Conservation (phyloP, 2,329 filamentous ascomycete genomes). For the Alternaria tenuissima region DNA sequence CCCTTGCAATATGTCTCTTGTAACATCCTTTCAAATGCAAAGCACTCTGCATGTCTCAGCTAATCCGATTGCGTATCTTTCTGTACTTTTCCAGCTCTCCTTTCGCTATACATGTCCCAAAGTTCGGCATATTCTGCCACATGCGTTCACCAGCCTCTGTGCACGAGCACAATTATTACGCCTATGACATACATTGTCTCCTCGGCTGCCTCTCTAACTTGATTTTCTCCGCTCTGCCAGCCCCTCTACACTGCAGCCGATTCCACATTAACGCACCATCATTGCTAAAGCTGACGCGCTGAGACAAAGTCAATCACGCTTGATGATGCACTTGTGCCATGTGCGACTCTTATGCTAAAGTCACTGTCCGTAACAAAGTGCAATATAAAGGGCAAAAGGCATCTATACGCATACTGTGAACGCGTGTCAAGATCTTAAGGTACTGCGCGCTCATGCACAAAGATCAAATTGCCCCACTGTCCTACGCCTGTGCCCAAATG, state of each 20-base stretch:
- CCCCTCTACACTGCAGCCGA: slow-evolving; percentile 43
- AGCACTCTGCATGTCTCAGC: slow-evolving; percentile 7
- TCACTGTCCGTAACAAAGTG: not conserved
- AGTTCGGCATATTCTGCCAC: slow-evolving; percentile 21
- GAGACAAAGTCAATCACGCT: slow-evolving; percentile 19
- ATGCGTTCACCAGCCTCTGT: slow-evolving; percentile 33
- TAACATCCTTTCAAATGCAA: slow-evolving; percentile 1
- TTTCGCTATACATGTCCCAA: slow-evolving; percentile 1
- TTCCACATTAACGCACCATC: slow-evolving; percentile 30
- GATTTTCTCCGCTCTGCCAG: slow-evolving; percentile 44
- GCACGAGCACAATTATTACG: slow-evolving; percentile 40
- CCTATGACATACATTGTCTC: slow-evolving; percentile 39
- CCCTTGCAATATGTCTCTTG: slow-evolving; percentile 21
- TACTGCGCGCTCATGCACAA: not conserved
- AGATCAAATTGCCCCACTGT: not conserved
- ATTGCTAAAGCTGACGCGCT: slow-evolving; percentile 38
- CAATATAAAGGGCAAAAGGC: not conserved
- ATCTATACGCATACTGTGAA: not conserved
- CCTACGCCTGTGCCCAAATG: slow-evolving; percentile 14
- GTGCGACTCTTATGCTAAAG: slow-evolving; percentile 8
- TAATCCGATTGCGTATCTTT: slow-evolving; percentile 1
- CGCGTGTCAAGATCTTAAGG: not conserved
- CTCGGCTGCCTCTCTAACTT: slow-evolving; percentile 40
- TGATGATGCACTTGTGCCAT: slow-evolving; percentile 15
- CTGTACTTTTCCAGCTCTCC: not conserved